Evolutionary conservation across 345 rosid species (phyloP).

Genomic region (Schrenkiella parvula): DNA sequence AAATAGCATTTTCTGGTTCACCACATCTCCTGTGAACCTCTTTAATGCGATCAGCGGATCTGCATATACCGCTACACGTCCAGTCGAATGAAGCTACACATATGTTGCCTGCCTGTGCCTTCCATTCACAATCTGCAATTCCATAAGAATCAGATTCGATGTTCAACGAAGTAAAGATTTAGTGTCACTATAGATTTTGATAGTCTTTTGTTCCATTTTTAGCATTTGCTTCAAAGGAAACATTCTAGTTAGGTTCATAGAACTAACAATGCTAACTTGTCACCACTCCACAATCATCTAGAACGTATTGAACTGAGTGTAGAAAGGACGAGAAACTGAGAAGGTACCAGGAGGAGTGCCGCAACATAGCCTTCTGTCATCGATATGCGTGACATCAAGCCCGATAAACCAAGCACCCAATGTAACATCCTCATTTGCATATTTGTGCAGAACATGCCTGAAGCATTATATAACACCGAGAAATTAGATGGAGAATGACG

Average conservation of each 20-base stretch:
- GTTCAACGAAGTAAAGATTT: not conserved
- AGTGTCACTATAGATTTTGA: not conserved
- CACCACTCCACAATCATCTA: not conserved
- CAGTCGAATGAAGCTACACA: constrained; percentile 82
- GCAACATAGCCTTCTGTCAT: constrained; percentile 92
- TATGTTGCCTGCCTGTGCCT: constrained; percentile 74
- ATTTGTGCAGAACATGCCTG: constrained; percentile 81
- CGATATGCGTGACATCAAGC: constrained; percentile 88
- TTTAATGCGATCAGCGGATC: constrained; percentile 64
- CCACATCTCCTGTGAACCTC: constrained; percentile 73
- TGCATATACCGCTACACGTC: constrained; percentile 77
- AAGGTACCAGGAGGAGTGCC: constrained; percentile 81
- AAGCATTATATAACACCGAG: not conserved
- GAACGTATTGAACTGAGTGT: not conserved
- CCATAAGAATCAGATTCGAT: constrained; percentile 8
- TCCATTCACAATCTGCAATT: constrained; percentile 69
- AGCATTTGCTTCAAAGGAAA: not conserved
- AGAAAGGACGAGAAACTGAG: not conserved
- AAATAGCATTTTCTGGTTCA: constrained; percentile 70
- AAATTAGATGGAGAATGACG: not conserved
- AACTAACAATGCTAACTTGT: not conserved
- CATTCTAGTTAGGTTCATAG: not conserved
- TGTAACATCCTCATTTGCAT: constrained; percentile 95
- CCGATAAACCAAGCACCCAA: constrained; percentile 98
- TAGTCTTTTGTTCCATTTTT: not conserved